Conservation (phyloP, 106 monocot species). For the Phalaenopsis aphrodite region DNA sequence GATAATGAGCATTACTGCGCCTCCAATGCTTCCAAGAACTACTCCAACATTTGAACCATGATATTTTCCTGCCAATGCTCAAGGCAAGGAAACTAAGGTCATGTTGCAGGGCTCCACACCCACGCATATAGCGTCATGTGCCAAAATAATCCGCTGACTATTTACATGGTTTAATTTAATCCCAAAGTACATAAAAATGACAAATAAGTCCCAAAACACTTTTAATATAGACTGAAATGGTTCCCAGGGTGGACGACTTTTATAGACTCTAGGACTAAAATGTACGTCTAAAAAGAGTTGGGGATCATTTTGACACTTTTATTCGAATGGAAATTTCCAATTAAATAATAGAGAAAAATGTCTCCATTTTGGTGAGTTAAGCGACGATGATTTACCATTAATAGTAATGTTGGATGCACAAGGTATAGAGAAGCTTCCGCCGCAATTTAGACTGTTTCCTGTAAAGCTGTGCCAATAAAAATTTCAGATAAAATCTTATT, state of each 20-base stretch:
- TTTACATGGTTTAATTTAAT: too few species aligned
- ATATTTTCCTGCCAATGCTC: constrained; percentile 29
- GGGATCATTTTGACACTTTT: too few species aligned
- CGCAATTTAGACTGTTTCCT: constrained; percentile 80
- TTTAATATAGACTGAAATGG: too few species aligned
- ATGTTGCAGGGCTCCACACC: not conserved
- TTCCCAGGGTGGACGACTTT: too few species aligned
- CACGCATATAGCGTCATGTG: not conserved
- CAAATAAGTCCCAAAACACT: too few species aligned
- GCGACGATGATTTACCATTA: constrained; percentile 26
- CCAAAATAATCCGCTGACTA: too few species aligned
- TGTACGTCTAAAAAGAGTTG: too few species aligned
- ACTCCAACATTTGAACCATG: constrained; percentile 38
- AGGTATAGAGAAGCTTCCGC: constrained; percentile 20
- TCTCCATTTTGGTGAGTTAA: not conserved
- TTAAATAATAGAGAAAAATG: not conserved
- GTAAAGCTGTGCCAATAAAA: constrained; percentile 55
- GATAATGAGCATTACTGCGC: constrained; percentile 24
- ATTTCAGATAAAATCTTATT: not conserved
- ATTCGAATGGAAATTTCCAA: not conserved
- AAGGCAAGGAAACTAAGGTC: not conserved
- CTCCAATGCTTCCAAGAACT: constrained; percentile 44
- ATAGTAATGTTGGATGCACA: constrained; percentile 45
- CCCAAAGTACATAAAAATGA: too few species aligned
- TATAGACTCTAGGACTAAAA: too few species aligned